Evolutionary conservation across 2,329 filamentous ascomycete genomes (phyloP).

Genomic region (Monosporascus sp.): DNA sequence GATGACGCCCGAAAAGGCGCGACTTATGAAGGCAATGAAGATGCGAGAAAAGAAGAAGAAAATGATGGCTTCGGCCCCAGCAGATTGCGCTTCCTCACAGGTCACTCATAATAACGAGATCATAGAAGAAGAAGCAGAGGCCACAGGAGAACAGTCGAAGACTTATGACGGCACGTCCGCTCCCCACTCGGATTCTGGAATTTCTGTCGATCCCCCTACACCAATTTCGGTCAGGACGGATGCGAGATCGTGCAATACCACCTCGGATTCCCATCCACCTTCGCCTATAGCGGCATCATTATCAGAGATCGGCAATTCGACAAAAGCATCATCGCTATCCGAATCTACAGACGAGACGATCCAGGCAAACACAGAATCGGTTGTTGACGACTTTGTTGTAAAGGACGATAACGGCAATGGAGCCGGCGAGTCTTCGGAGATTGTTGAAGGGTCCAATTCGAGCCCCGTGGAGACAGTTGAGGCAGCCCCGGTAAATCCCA

Average conservation of each 20-base stretch:
- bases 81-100: constrained; percentile 18
- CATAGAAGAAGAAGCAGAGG: constrained; percentile 18
- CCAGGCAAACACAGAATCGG: constrained; percentile 33
- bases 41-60: constrained; percentile 74
- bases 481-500: constrained; percentile 2
- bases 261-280: constrained; percentile 52
- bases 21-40: constrained; percentile 91
- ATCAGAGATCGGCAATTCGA: constrained; percentile 55
- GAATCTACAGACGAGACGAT: constrained; percentile 59
- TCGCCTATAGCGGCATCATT: constrained; percentile 46
- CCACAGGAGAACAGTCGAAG: constrained; percentile 18
- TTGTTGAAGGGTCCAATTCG: background rate
- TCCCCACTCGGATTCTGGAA: constrained; percentile 49
- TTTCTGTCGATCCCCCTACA: constrained; percentile 45
- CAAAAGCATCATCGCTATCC: constrained; percentile 59
- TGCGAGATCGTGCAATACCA: constrained; percentile 40
- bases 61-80: constrained; percentile 27
- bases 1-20: constrained; percentile 83
- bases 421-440: constrained; percentile 5
- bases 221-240: constrained; percentile 34
- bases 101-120: constrained; percentile 17
- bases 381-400: constrained; percentile 5
- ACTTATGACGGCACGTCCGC: constrained; percentile 28
- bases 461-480: constrained; percentile 1
- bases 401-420: background rate